phyloP scores from a whole-genome alignment of 148 eudicot genomes.

The Diospyros lotus region DNA sequence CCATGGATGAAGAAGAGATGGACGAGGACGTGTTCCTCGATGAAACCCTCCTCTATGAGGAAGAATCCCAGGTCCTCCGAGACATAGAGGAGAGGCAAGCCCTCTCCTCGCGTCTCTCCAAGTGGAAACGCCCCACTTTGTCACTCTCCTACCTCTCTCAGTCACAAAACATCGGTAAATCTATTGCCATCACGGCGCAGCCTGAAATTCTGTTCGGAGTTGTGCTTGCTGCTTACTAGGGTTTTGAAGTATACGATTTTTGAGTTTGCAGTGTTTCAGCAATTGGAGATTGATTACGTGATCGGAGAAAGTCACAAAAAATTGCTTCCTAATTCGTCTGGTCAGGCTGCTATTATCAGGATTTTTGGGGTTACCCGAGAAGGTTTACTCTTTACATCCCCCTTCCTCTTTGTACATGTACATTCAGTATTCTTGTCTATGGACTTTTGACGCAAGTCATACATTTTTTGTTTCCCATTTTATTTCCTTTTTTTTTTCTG shows the following conservation, averaged over 20 bases:
- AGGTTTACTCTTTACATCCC: slow-evolving; percentile 34
- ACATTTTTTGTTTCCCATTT: too few relatives aligned
- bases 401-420: neutral
- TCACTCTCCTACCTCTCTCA: slow-evolving; percentile 31
- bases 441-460: too few relatives aligned
- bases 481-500: too few relatives aligned
- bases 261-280: slow-evolving; percentile 65
- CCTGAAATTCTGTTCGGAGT: neutral
- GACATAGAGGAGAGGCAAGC: slow-evolving; percentile 56
- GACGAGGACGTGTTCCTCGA: slow-evolving; percentile 82
- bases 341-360: slow-evolving; percentile 82
- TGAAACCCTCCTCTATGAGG: slow-evolving; percentile 60
- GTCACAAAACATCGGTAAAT: slow-evolving; percentile 49
- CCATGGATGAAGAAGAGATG: slow-evolving; percentile 70
- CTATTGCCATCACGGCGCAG: too few relatives aligned
- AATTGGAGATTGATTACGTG: slow-evolving; percentile 90
- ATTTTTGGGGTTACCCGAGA: slow-evolving; percentile 85
- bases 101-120: slow-evolving; percentile 47
- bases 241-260: slow-evolving; percentile 10
- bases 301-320: slow-evolving; percentile 71
- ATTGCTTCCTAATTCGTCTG: slow-evolving; percentile 59
- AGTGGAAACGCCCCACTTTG: slow-evolving; percentile 76
- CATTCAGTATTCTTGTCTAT: too few relatives aligned
- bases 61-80: slow-evolving; percentile 49
- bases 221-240: slow-evolving; percentile 1